phyloP scores from a whole-genome alignment of 345 rosid genomes.

The Boechera divaricarpa region DNA sequence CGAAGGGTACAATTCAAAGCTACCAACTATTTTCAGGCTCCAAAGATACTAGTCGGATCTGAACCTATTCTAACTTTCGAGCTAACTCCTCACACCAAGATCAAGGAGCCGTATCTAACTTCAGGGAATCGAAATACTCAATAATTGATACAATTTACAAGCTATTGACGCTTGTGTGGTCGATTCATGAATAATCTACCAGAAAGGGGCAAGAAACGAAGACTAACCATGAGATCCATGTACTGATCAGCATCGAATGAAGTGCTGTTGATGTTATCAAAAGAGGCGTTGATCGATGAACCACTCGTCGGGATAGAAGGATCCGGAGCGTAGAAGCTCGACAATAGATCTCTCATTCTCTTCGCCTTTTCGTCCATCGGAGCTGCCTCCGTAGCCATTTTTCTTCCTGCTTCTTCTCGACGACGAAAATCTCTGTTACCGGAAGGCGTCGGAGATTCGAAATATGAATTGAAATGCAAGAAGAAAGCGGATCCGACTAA shows the following conservation, averaged over 20 bases:
- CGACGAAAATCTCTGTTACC: slow-evolving; percentile 9
- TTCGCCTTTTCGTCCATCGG: slow-evolving; percentile 98
- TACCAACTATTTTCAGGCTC: slow-evolving; percentile 13
- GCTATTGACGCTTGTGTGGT: neutral
- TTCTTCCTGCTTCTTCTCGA: slow-evolving; percentile 9
- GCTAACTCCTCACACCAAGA: neutral
- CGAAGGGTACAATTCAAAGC: slow-evolving; percentile 19
- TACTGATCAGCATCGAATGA: slow-evolving; percentile 91
- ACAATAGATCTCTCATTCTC: slow-evolving; percentile 98
- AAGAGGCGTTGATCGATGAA: slow-evolving; percentile 55
- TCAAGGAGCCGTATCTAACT: slow-evolving; percentile 8
- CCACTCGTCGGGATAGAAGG: slow-evolving; percentile 60
- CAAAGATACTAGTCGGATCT: slow-evolving; percentile 20
- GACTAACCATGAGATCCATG: slow-evolving; percentile 86
- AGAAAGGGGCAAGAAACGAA: slow-evolving; percentile 1
- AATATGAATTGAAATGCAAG: neutral
- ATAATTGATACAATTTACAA: slow-evolving; percentile 3
- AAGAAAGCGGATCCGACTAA: slow-evolving; percentile 27
- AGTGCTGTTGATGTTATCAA: slow-evolving; percentile 78
- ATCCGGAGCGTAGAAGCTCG: slow-evolving; percentile 96
- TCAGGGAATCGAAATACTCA: slow-evolving; percentile 12
- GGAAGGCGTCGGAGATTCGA: slow-evolving; percentile 5
- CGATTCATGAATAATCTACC: neutral
- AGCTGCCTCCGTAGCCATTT: slow-evolving; percentile 69
- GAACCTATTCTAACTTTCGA: slow-evolving; percentile 8